Evolutionary conservation across 495 filamentous ascomycete species (phyloP), one percentile per base, ranked within the genome.

Genomic region (Astrothelium subdiscretum): DNA sequence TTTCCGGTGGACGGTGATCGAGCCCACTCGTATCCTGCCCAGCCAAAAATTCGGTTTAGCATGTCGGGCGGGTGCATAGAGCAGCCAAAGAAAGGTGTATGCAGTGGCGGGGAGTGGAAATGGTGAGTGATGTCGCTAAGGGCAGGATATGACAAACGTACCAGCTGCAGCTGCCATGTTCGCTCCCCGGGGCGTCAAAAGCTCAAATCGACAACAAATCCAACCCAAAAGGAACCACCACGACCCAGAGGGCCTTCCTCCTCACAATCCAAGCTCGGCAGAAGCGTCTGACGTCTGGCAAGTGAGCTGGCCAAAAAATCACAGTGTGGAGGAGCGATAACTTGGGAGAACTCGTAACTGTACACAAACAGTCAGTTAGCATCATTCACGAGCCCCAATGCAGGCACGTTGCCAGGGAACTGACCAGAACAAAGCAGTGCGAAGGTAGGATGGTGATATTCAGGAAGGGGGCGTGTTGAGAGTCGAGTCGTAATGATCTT

Each of bases 1-100:
- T 87, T 80, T 72, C 86, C 83, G 80, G 78, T 73, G 60, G 77
- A 77, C 20, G 70, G 67, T 4, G 66, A 67, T 12, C 58, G 67
- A 26, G 59, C 57, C 68, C 70, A 70, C 64, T 70, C 70, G 66
- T 70, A 70, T 59, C 64, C 70, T 72, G 61, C 52, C 12, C 27
- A 54, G n/a, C 32, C 18, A 31, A 68, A 29, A 8, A n/a, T 54
- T 11, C 8, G 22, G 15, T 54, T 54, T 15, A 54, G 48, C 48
- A 54, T 27, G 22, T 8, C 15, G 24, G 20, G 8, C 4, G 29
- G 20, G 48, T 29, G 15, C 12, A 29, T 3, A 29, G 24, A 54
- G 5, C 8, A 54, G 24, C 24, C 8, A 15, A 20, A 29, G 48
- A 29, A 26, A 54, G 48, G n/a, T 15, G 5, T 48, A 15, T 48